Conservation (phyloP, 2,329 filamentous ascomycete genomes). For the Fusarium decemcellulare region DNA sequence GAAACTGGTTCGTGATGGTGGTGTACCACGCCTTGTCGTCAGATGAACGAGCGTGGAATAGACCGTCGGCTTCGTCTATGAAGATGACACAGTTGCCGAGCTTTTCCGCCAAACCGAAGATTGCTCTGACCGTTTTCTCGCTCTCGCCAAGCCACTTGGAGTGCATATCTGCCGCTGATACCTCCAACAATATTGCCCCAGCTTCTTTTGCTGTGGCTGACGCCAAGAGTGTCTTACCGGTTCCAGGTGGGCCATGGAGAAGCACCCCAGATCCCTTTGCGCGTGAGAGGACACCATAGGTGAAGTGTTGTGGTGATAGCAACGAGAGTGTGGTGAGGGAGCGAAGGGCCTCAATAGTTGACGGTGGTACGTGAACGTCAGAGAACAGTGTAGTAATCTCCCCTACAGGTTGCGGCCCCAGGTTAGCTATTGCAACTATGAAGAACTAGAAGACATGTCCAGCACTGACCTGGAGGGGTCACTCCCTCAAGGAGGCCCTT, state of each 20-base stretch:
- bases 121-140: conserved; percentile 1
- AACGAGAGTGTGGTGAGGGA: not conserved
- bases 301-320: not conserved
- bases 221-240: not conserved
- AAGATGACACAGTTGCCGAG: conserved; percentile 10
- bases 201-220: not conserved
- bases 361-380: not conserved
- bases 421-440: not conserved
- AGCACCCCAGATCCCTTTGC: not conserved
- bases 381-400: not conserved
- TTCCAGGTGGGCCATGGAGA: not conserved
- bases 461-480: not conserved
- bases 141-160: conserved; percentile 1
- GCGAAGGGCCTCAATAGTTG: not conserved
- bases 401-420: not conserved
- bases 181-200: not conserved
- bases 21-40: not conserved
- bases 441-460: not conserved
- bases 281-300: not conserved
- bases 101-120: conserved; percentile 6
- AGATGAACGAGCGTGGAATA: not conserved
- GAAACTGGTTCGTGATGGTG: not conserved
- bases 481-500: too few relatives aligned
- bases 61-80: conserved; percentile 8
- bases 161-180: not conserved